Base-by-base conservation (phyloP, 2,329 filamentous ascomycete genomes). In the Xenosphaeropsis pyriputrescens region DNA sequence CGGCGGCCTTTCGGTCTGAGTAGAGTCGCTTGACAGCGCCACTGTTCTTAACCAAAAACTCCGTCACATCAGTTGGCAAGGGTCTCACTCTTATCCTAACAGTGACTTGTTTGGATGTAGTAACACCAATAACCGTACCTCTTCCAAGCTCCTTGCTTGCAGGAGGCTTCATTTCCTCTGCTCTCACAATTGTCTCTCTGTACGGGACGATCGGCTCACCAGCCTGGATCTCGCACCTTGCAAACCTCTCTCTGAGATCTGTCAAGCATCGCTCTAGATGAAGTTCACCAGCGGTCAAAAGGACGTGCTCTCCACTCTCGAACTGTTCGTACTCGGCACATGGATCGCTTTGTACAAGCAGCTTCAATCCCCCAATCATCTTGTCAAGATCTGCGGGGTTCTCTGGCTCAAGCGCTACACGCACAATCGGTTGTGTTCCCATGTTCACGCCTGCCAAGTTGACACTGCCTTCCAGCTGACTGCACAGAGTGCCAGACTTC, bases 291-390 rank as follows among this genome's bases (percentile, higher is more conserved):
- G 91, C 91, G 1, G 91, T 96, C 29, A 94, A 60, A 16, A 98
- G 75, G 32, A 98, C 91, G 57, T 98, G 91, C 60, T 98, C 91
- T 40, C 91, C 91, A 47, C 80, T 95, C 40, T 79, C 72, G 37
- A 96, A 79, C 36, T 93, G 85, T 55, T 96, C 88, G 50, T 98
- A 98, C 55, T 93, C 79, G 12, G 89, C 91, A 51, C 91, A 96
- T 0, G 91, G 89, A 51, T 98, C 91, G 50, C 86, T 93, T 53
- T 95, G 86, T 22, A 94, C 88, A 1, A 98, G 73, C 14, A 98
- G 64, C 44, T 78, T 78, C 37, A 98, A 64, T 0, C 91, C 91
- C 5, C 74, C 70, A 40, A 98, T 86, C 88, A 98, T 93, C 62
- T 93, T 95, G 56, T 91, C 81, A 16, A 98, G 66, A 53, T 98